Conservation (phyloP, 2,329 filamentous ascomycete genomes). For the Trichoderma sp. region DNA sequence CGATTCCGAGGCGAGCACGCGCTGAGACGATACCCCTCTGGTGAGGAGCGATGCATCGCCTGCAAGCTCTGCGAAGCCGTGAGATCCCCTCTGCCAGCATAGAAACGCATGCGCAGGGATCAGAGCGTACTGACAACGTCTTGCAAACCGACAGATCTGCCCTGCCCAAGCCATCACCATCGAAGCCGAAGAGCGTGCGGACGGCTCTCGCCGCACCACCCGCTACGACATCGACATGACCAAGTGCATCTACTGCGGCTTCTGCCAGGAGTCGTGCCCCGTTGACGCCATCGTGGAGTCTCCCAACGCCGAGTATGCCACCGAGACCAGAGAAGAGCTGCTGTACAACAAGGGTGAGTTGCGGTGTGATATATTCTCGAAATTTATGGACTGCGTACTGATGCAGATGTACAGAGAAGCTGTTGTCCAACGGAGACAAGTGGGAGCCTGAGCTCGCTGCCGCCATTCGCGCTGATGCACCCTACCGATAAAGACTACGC, state of each 20-base stretch:
- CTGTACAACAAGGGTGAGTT: conserved; percentile 84
- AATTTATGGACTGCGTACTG: neutral
- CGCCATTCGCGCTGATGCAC: conserved; percentile 86
- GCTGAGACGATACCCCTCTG: conserved; percentile 91
- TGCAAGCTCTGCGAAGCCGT: conserved; percentile 98
- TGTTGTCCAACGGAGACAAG: conserved; percentile 86
- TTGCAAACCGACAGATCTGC: conserved; percentile 66
- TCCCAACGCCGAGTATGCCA: conserved; percentile 65
- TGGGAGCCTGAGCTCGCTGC: conserved; percentile 98
- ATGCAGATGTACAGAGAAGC: conserved; percentile 63
- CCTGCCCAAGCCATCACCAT: conserved; percentile 98
- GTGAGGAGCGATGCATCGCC: conserved; percentile 98
- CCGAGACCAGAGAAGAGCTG: conserved; percentile 81
- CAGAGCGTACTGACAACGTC: neutral
- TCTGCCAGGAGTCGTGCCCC: conserved; percentile 98
- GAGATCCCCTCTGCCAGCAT: conserved; percentile 31
- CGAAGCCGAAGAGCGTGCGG: conserved; percentile 95
- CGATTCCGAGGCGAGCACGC: conserved; percentile 98
- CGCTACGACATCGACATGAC: conserved; percentile 99
- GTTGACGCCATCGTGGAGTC: conserved; percentile 84
- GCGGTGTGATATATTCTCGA: neutral
- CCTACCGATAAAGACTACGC: conserved; percentile 68
- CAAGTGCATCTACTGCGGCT: conserved; percentile 99
- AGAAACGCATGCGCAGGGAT: conserved; percentile 1
- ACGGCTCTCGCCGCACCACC: conserved; percentile 91